Evolutionary conservation across 495 filamentous ascomycete species (phyloP), one percentile per base, ranked within the genome.

Genomic region (Parmelia sp.): DNA sequence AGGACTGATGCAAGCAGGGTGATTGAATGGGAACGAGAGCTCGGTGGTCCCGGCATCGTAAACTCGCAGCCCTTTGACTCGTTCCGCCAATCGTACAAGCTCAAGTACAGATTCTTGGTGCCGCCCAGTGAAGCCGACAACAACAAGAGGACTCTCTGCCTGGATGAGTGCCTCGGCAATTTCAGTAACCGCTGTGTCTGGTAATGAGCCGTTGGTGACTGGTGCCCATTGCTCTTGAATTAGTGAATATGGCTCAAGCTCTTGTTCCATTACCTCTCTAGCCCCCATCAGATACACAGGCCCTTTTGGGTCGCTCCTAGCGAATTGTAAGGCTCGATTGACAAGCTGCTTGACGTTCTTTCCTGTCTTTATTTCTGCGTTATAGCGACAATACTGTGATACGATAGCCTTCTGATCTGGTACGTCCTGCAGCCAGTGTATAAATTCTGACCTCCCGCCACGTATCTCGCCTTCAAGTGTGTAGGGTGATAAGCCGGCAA

Each of bases 381-480:
- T 77, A 72, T 96, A 97, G 23, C 93, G 84, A 71, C 93, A 97
- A 72, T 97, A 97, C 75, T 97, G 93, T 4, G 82, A 82, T 15
- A 97, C 80, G 65, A 97, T 96, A 73, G 88, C 86, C 72, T 90
- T 92, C 76, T 97, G 93, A 65, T 97, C 91, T 1, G 90, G 93
- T 7, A 96, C 90, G 76, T 97, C 90, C 71, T 97, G 93, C 49
- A 96, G 92, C 90, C 93, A 97, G 72, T 97, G 93, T 70, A 96
- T 96, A 73, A 92, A 97, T 75, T 97, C 93, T 0, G 91, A 96
- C 47, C 93, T 82, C 4, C 85, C 90, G 3, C 93, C 93, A 27
- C 90, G 82, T 79, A 91, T 83, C 76, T 97, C 93, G 9, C 93
- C 93, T 68, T 97, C 92, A 37, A 89, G 84, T 7, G 93, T 97